Percentiles rank a stretch among this genome's conserved stretches.
Evolutionary conservation across 2,329 filamentous ascomycete genomes (phyloP).

Genomic region (Pseudogymnoascus sp.): DNA sequence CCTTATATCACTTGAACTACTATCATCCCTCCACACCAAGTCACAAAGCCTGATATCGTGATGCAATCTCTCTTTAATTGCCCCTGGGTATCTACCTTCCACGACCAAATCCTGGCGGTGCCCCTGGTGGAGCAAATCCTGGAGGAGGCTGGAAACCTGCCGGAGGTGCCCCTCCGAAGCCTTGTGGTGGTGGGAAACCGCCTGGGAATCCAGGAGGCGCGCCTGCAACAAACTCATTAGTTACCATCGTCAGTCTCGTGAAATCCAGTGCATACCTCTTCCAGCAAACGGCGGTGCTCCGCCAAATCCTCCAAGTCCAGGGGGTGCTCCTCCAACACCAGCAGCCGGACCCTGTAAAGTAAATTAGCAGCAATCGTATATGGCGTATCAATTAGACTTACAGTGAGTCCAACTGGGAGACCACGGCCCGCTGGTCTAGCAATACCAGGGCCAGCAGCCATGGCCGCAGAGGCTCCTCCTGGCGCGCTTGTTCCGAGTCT

Average conservation of each 20-base stretch:
- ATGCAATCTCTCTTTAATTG: slow-evolving; percentile 8
- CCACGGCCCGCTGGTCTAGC: slow-evolving; percentile 86
- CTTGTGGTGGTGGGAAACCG: slow-evolving; percentile 40
- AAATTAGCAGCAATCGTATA: slow-evolving; percentile 23
- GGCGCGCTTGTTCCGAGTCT: slow-evolving; percentile 71
- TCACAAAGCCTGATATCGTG: slow-evolving; percentile 5
- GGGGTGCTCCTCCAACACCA: slow-evolving; percentile 61
- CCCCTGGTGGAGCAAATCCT: slow-evolving; percentile 43
- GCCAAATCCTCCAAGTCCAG: slow-evolving; percentile 42
- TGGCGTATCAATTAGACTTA: slow-evolving; percentile 29
- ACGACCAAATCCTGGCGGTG: slow-evolving; percentile 25
- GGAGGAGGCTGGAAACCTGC: slow-evolving; percentile 68
- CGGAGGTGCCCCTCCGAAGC: slow-evolving; percentile 40
- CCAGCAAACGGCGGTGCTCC: slow-evolving; percentile 42
- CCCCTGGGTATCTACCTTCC: slow-evolving; percentile 23
- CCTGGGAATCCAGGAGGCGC: slow-evolving; percentile 40
- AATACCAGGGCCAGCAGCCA: slow-evolving; percentile 80
- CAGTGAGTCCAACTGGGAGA: slow-evolving; percentile 70
- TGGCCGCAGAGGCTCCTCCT: slow-evolving; percentile 56
- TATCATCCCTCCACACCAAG: slow-evolving; percentile 3
- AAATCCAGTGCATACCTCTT: slow-evolving; percentile 39
- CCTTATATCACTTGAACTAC: slow-evolving; percentile 9
- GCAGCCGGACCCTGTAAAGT: slow-evolving; percentile 61
- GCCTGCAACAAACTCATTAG: slow-evolving; percentile 15
- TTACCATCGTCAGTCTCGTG: background rate